Base-by-base conservation (phyloP, 495 filamentous ascomycete species). In the Aspergillus indologenus region DNA sequence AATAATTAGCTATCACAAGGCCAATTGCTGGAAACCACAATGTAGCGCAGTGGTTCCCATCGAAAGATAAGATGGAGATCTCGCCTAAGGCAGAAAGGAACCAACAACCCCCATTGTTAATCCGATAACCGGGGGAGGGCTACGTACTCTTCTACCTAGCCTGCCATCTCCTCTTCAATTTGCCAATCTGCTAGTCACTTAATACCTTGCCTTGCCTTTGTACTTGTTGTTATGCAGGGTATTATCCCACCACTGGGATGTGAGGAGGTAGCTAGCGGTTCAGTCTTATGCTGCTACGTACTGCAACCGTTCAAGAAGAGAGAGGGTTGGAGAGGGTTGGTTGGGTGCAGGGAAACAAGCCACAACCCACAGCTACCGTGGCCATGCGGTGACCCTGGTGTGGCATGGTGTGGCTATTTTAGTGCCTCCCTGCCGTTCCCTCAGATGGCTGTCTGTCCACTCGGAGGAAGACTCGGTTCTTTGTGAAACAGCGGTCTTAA, bases 341-440 rank as follows among this genome's bases (percentile, higher is more conserved):
- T 40, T 40, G 34, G 12, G 34, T 40, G 12, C 34, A 40, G 34
- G 34, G 12, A 29, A 29, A 9, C 26, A 29, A 29, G 26, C 26
- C 26, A 29, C 26, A 29, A 9, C 26, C 26, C 26, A 9, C 26
- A 29, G 26, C 26, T 3, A 11, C 34, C 34, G 12, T 11, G 12
- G 34, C 34, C 34, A 40, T 40, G 34, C 34, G 34, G 12, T 40
- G 34, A 40, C 34, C 34, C 34, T 40, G 34, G 34, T 24, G 29
- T 31, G 48, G 48, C 48, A 29, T 24, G 48, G 48, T 51, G 48
- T 50, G 23, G 48, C 48, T 31, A 24, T 51, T 31, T 51, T 51
- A 51, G 48, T 29, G 21, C 48, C 17, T 9, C 34, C 34, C 34
- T 40, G 7, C 34, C 7, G 34, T 5, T 51, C 48, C 48, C 48